Conservation (phyloP, 2,329 filamentous ascomycete genomes). For the Pseudopithomyces maydicus region DNA sequence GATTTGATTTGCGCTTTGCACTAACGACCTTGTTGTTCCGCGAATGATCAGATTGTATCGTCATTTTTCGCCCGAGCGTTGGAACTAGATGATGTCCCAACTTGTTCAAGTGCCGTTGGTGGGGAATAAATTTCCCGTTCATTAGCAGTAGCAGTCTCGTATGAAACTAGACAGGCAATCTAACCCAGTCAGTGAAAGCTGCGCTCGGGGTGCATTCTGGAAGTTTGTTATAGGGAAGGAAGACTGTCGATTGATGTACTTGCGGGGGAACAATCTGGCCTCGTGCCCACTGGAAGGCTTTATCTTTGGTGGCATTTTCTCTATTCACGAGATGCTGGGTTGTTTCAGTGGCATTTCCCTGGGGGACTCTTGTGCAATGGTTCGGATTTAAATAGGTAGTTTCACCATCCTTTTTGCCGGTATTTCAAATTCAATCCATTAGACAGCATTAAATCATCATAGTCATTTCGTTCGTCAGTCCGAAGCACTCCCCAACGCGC, state of each 20-base stretch:
- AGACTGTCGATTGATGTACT: not conserved
- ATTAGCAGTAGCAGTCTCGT: not conserved
- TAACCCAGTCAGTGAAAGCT: not conserved
- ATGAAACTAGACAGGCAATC: not conserved
- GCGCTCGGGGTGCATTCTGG: not conserved
- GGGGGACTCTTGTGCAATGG: no score
- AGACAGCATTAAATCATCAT: no score
- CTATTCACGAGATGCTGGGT: not conserved
- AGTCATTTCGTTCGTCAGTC: no score
- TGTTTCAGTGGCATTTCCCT: no score
- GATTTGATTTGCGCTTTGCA: not conserved
- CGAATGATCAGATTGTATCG: not conserved
- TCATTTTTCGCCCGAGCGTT: not conserved
- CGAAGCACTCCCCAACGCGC: no score
- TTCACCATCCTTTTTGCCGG: no score
- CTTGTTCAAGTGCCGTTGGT: slow-evolving; percentile 1
- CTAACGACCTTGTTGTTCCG: slow-evolving; percentile 3
- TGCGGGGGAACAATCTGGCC: not conserved
- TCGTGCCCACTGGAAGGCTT: not conserved
- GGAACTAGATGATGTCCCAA: not conserved
- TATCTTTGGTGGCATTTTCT: slow-evolving; percentile 5
- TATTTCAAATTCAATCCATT: not conserved
- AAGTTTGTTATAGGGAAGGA: not conserved
- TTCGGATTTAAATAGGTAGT: no score
- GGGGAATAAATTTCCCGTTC: slow-evolving; percentile 8